Base-by-base conservation (phyloP, 345 rosid genomes). In the Sapria himalayana region DNA sequence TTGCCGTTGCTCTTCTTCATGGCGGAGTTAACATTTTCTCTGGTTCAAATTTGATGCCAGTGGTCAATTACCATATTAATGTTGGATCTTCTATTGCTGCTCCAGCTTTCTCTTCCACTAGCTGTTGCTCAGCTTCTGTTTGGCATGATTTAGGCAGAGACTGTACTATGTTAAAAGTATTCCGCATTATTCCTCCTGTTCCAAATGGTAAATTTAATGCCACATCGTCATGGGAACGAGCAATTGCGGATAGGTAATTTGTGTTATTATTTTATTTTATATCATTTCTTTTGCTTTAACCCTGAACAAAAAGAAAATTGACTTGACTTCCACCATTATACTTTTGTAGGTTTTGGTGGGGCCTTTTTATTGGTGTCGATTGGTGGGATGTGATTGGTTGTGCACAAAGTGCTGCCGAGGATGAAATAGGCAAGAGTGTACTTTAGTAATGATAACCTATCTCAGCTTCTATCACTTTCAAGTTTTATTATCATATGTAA, bases 331-430 rank as follows among this genome's bases (percentile, higher is more conserved):
- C n/a, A n/a, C n/a, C n/a, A n/a, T n/a, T n/a, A n/a, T n/a, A n/a
- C n/a, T n/a, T n/a, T n/a, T n/a, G 63, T 63, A 89, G 99, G 77
- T 89, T 89, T 69, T 89, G 99, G 99, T 89, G 99, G 99, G 80
- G 95, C 61, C 99, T 89, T 63, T 67, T 89, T 81, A 95, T 89
- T 41, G 94, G 94, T 39, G 99, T 89, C 62, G 99, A 84, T 67
- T 89, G 99, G 99, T 89, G 99, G 99, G 99, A 89, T 55, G 99
- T 93, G 48, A 75, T 89, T 73, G 99, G 99, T 45, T 89, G 93
- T 63, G 84, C 99, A 9, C 95, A 89, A 58, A 89, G 99, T 77
- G 95, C 99, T 52, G 99, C 95, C 10, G 99, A 89, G 59, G 94
- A 81, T 57, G 74, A 79, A 46, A 80, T 89, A 48, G 99, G 99